A percentile compares a stretch with the other conserved stretches of the same genome.
Evolutionary conservation across 768 basidiomycete species (phyloP).

Genomic region (Mycena venus): DNA sequence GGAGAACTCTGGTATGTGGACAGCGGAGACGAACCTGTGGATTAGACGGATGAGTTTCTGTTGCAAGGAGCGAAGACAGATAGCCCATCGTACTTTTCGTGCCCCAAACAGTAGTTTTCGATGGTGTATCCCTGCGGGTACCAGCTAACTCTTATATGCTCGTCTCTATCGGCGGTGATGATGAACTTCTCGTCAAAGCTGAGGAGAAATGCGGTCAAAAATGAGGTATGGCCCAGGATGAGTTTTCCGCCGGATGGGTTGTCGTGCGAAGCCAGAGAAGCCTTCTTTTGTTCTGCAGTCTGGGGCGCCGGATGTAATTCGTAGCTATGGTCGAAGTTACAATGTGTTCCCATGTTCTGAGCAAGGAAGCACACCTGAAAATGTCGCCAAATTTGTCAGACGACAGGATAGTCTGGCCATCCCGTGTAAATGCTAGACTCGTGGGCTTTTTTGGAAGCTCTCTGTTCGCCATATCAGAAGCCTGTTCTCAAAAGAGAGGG

Average conservation of each 20-base stretch:
- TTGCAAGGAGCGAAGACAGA: neutral
- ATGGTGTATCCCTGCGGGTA: constrained; percentile 90
- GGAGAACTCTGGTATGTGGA: constrained; percentile 72
- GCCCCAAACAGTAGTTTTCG: constrained; percentile 90
- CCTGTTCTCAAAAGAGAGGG: constrained; percentile 3
- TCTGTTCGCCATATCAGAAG: constrained; percentile 52
- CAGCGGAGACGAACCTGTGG: constrained; percentile 83
- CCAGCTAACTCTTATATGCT: constrained; percentile 93
- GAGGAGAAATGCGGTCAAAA: constrained; percentile 81
- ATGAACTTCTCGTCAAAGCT: constrained; percentile 78
- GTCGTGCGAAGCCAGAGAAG: constrained; percentile 70
- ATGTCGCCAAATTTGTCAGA: constrained; percentile 97
- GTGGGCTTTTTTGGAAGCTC: constrained; percentile 90
- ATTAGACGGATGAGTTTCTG: neutral
- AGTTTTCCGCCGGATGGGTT: constrained; percentile 78
- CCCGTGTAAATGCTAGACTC: constrained; percentile 69
- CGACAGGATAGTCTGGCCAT: constrained; percentile 77
- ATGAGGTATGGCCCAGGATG: constrained; percentile 90
- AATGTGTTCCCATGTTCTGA: neutral
- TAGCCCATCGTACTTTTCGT: constrained; percentile 80
- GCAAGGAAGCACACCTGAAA: constrained; percentile 68
- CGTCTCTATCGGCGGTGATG: constrained; percentile 93
- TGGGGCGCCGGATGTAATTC: constrained; percentile 60
- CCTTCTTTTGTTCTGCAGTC: constrained; percentile 49
- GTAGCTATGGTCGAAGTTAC: constrained; percentile 59